Evolutionary conservation across 306 rosid species (phyloP), one percentile per base, ranked within the genome.

Genomic region (Medicago ruthenica): DNA sequence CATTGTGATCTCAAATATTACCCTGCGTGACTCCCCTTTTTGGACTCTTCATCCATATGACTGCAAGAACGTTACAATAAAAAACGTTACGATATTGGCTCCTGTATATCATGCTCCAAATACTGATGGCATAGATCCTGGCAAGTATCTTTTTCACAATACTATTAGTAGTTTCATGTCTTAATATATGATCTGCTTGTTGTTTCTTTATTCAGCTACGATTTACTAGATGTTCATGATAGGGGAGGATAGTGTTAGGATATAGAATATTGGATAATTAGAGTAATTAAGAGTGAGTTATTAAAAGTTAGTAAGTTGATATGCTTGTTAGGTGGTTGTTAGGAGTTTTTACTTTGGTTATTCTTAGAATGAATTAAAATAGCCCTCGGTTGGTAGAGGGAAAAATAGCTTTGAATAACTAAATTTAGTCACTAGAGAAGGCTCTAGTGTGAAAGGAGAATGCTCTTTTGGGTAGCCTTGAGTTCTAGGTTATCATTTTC

Each of bases 21-120:
- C 98, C 50, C 73, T 93, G 84, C 92, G 89, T 1, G 92, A 93
- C 76, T 93, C 98, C 82, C 97, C 98, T 1, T 93, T 93, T 73
- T 93, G 98, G 98, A 93, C 98, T 53, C 91, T 93, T 77, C 98
- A 93, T 88, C 98, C 98, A 50, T 93, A 91, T 75, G 96, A 93
- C 85, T 91, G 97, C 93, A 91, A 91, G 84, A 93, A 93, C 22
- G 73, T 93, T 50, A 93, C 98, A 2, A 77, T 93, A 31, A 89
- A 81, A 83, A 86, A 89, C 17, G 89, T 93, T 71, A 91, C 98
- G 0, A 93, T 91, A 70, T 86, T 93, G 88, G 92, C 98, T 79
- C 98, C 98, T 8, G 63, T 88, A 53, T 82, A 60, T 37, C 87
- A 77, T 34, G 98, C 98, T 64, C 97, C 97, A 75, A 93, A 93